Evolutionary conservation across 805 yeast species (phyloP).

Genomic region (Hanseniaspora mollemarum): DNA sequence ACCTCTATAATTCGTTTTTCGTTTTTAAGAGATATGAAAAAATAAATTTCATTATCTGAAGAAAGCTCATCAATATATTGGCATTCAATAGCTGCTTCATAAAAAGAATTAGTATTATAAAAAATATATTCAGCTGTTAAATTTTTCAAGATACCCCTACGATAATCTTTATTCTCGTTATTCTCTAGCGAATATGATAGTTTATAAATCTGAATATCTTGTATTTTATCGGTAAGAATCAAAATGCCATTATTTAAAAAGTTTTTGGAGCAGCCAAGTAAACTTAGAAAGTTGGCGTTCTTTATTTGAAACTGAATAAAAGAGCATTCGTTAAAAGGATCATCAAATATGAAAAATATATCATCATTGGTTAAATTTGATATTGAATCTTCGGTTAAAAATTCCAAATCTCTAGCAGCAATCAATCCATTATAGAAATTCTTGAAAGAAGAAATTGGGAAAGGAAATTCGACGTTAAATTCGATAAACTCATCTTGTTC

Average conservation of each 20-base stretch:
- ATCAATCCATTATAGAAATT: not conserved
- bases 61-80: not conserved
- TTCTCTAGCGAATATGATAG: too few species aligned
- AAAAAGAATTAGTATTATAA: not conserved
- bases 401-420: not conserved
- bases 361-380: not conserved
- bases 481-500: not conserved
- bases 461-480: not conserved
- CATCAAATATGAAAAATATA: not conserved
- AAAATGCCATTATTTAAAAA: not conserved
- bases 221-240: not conserved
- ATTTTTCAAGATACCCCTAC: too few species aligned
- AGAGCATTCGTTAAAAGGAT: not conserved
- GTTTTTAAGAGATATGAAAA: not conserved
- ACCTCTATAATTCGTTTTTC: not conserved
- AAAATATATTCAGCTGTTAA: not conserved
- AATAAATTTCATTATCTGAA: not conserved
- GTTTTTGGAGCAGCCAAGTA: not conserved
- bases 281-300: not conserved
- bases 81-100: not conserved
- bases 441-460: not conserved
- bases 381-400: not conserved
- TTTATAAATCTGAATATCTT: not conserved
- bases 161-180: too few species aligned
- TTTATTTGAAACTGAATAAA: not conserved